Percentiles rank a stretch among this genome's conserved stretches.
phyloP scores from a whole-genome alignment of 192 early-diverging fungal species.

The Entophlyctis luteolus region DNA sequence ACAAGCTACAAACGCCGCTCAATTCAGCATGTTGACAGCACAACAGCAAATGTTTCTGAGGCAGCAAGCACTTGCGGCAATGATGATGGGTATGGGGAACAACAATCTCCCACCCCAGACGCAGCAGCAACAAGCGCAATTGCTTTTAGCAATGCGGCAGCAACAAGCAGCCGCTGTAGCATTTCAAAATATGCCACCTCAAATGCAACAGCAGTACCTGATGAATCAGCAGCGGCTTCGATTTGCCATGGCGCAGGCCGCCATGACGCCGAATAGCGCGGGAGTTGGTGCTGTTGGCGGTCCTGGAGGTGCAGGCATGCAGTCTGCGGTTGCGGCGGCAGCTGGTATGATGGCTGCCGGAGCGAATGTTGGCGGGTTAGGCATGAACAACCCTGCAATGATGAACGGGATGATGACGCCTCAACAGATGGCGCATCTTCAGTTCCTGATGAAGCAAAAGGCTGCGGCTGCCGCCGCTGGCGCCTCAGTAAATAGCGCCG shows the following conservation, averaged over 20 bases:
- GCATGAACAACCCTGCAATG: neutral
- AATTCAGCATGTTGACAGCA: neutral
- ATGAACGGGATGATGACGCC: too few species aligned
- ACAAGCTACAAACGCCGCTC: neutral
- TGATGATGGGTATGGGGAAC: neutral
- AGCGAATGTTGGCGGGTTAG: neutral
- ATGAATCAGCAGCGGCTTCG: constrained; percentile 7
- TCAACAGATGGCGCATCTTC: neutral
- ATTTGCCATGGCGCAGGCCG: neutral
- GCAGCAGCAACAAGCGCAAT: neutral
- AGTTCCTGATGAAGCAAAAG: neutral
- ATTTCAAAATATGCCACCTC: neutral
- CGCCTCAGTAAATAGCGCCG: too few species aligned
- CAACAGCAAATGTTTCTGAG: neutral
- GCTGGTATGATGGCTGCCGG: neutral
- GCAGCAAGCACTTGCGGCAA: neutral
- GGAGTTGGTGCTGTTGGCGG: neutral
- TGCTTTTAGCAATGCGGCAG: neutral
- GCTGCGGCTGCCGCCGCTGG: neutral
- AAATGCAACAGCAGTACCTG: constrained; percentile 18
- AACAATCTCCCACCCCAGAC: too few species aligned
- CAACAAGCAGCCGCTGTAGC: neutral
- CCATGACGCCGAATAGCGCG: neutral
- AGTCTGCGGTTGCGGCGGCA: neutral
- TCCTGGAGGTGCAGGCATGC: neutral